A percentile compares a stretch with the other conserved stretches of the same genome.
Conservation (phyloP, 2,329 filamentous ascomycete species). For the Dryadomyces quercus-mongolicae region DNA sequence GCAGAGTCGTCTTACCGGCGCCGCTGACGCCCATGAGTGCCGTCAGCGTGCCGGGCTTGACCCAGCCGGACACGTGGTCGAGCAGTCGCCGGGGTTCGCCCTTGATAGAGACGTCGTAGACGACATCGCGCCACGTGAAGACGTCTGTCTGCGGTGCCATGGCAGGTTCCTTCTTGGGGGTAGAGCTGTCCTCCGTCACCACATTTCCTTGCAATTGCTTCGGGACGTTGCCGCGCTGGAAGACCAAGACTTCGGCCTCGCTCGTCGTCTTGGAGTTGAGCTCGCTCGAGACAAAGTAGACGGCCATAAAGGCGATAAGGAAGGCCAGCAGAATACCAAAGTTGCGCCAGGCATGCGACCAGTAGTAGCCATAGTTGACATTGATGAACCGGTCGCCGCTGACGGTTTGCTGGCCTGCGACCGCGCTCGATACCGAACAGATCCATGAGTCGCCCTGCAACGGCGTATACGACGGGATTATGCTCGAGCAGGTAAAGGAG, state of each 20-base stretch:
- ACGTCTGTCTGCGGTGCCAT: constrained; percentile 54
- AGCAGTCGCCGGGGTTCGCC: constrained; percentile 63
- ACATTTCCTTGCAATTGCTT: constrained; percentile 45
- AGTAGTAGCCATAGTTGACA: constrained; percentile 45
- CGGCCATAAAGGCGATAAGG: constrained; percentile 43
- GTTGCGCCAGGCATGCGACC: constrained; percentile 52
- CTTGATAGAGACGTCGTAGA: constrained; percentile 70
- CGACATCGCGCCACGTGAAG: constrained; percentile 79
- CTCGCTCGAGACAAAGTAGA: constrained; percentile 38
- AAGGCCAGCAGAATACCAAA: constrained; percentile 46
- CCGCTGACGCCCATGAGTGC: constrained; percentile 86
- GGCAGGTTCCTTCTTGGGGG: neutral
- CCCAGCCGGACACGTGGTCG: constrained; percentile 81
- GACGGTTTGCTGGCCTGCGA: constrained; percentile 38
- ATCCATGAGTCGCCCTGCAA: constrained; percentile 29
- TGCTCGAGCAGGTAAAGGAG: constrained; percentile 38
- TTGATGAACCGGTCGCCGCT: constrained; percentile 45
- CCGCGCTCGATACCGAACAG: constrained; percentile 47
- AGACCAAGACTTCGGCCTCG: constrained; percentile 6
- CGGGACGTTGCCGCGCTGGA: constrained; percentile 32
- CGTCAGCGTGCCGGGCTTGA: constrained; percentile 85
- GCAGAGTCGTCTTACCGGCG: constrained; percentile 81
- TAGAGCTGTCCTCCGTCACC: neutral
- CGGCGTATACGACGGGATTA: constrained; percentile 24
- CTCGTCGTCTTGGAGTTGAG: constrained; percentile 19